These are phyloP conservation scores for Mediolabrus comicus DNA, from an alignment of 108 stramenopile genomes.

Conservation along the genomic window DNA sequence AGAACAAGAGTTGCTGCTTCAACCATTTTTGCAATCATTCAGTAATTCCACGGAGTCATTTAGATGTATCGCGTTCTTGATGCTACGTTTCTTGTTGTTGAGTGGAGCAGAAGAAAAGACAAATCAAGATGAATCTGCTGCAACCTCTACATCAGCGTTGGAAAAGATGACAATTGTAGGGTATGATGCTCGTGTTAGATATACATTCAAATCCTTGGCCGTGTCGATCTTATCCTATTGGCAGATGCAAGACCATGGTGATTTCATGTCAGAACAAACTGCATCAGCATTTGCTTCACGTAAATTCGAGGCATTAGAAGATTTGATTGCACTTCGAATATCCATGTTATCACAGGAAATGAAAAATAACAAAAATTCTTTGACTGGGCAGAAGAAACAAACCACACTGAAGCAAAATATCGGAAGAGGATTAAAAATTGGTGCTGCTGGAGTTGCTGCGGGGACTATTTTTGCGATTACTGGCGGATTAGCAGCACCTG, in stretches of 20 bases:
- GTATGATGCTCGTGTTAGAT: constrained; percentile 5
- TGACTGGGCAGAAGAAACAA: background rate
- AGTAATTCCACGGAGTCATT: constrained; percentile 60
- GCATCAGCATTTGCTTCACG: constrained; percentile 1
- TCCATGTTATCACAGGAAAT: background rate
- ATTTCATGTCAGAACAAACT: background rate
- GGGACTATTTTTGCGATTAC: constrained; percentile 15
- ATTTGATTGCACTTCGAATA: background rate
- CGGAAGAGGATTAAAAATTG: constrained; percentile 1
- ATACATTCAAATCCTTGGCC: background rate
- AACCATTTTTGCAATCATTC: constrained; percentile 68
- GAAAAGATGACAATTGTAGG: constrained; percentile 24
- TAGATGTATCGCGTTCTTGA: constrained; percentile 58
- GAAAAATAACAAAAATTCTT: background rate
- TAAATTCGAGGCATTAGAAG: constrained; percentile 16
- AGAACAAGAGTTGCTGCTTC: constrained; percentile 25
- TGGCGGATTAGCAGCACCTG: constrained; percentile 12
- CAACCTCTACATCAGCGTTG: background rate
- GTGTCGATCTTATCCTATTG: constrained; percentile 15
- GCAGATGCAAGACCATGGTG: background rate
- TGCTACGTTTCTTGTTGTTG: constrained; percentile 58
- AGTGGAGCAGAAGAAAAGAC: constrained; percentile 5
- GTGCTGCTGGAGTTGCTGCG: constrained; percentile 7
- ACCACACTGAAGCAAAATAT: background rate
- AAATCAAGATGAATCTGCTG: background rate